Evolutionary conservation across 768 basidiomycete species (phyloP).

Genomic region (Amanita exitialis): DNA sequence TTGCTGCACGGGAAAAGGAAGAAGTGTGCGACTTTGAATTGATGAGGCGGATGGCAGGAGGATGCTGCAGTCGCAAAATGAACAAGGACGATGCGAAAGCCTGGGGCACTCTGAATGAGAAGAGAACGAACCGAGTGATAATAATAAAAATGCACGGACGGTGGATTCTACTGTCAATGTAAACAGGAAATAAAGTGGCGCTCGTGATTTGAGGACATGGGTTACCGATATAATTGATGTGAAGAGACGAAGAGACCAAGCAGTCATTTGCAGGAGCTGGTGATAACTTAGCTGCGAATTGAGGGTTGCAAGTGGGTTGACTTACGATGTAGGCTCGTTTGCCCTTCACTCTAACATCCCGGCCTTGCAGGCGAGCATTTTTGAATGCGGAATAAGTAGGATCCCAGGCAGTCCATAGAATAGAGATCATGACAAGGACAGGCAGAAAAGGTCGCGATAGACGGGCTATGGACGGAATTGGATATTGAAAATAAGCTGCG

Average conservation of each 20-base stretch:
- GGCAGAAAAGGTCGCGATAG: slow-evolving; percentile 31
- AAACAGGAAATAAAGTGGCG: slow-evolving; percentile 35
- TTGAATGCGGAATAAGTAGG: slow-evolving; percentile 62
- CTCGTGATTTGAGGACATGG: slow-evolving; percentile 15
- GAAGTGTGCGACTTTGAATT: slow-evolving; percentile 38
- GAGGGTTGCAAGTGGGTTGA: not conserved
- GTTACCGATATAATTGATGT: slow-evolving; percentile 37
- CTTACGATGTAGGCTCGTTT: slow-evolving; percentile 56
- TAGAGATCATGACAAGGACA: slow-evolving; percentile 39
- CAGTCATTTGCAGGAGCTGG: slow-evolving; percentile 48
- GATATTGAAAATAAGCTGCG: not conserved
- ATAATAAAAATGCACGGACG: slow-evolving; percentile 28
- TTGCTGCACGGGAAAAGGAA: slow-evolving; percentile 31
- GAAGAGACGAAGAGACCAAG: slow-evolving; percentile 47
- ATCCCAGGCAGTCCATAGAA: slow-evolving; percentile 82
- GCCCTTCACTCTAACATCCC: slow-evolving; percentile 58
- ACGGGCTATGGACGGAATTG: not conserved
- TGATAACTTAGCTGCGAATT: not conserved
- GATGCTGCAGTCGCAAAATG: slow-evolving; percentile 53
- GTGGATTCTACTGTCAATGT: slow-evolving; percentile 41
- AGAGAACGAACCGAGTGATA: not conserved
- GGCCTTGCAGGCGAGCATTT: slow-evolving; percentile 57
- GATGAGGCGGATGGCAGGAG: slow-evolving; percentile 63
- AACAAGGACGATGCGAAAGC: slow-evolving; percentile 39
- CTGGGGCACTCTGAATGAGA: slow-evolving; percentile 22